Percentiles rank a stretch among this genome's conserved stretches.
These are phyloP conservation scores for Annulohypoxylon bovei DNA, from an alignment of 495 filamentous ascomycete species.

Conservation along the genomic window DNA sequence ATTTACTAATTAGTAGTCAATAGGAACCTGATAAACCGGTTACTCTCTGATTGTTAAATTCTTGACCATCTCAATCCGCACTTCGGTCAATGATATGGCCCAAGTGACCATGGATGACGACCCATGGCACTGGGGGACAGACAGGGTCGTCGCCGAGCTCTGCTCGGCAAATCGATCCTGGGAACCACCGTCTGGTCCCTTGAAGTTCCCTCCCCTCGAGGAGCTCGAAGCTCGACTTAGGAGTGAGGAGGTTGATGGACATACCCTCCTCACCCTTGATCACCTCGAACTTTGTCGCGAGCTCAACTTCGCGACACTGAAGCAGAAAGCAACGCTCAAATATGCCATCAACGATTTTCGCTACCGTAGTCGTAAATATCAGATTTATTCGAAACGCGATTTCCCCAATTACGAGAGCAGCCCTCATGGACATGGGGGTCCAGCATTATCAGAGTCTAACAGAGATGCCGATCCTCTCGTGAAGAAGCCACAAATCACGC, in stretches of 20 bases:
- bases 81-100: constrained; percentile 2
- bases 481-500: background rate
- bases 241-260: constrained; percentile 69
- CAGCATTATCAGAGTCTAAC: background rate
- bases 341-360: constrained; percentile 45
- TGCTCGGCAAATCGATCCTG: constrained; percentile 64
- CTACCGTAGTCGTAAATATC: constrained; percentile 47
- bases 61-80: background rate
- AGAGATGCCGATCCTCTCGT: background rate
- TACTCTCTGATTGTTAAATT: background rate
- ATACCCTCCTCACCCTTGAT: constrained; percentile 63
- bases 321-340: constrained; percentile 49
- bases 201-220: constrained; percentile 59
- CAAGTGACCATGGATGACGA: constrained; percentile 59
- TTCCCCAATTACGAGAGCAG: background rate
- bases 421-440: background rate
- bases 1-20: background rate
- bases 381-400: constrained; percentile 35
- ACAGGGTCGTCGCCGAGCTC: constrained; percentile 71
- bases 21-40: background rate
- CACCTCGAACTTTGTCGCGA: constrained; percentile 44
- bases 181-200: constrained; percentile 41
- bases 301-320: constrained; percentile 47
- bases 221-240: constrained; percentile 64
- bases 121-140: constrained; percentile 73